These are phyloP conservation scores for Candida orba DNA, from an alignment of 805 yeast species.

Conservation along the genomic window DNA sequence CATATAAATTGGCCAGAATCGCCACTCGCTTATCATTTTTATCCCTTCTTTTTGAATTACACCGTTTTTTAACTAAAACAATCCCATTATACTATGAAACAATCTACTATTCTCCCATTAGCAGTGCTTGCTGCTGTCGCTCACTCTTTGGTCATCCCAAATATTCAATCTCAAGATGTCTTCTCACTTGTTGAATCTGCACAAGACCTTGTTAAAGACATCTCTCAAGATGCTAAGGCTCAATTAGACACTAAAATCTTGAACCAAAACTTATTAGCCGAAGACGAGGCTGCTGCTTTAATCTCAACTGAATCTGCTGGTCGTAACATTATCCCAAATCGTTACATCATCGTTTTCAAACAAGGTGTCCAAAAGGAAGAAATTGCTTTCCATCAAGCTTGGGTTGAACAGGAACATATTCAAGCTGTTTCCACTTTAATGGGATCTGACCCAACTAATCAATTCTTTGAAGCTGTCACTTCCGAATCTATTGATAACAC, in stretches of 20 bases:
- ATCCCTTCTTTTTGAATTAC: background rate
- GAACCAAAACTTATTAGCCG: constrained; percentile 9
- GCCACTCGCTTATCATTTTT: background rate
- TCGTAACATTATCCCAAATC: constrained; percentile 52
- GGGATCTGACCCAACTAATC: constrained; percentile 27
- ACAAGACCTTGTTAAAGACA: constrained; percentile 10
- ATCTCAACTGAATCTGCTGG: constrained; percentile 36
- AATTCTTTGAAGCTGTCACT: constrained; percentile 30
- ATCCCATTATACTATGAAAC: constrained; percentile 11
- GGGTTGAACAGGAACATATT: constrained; percentile 51
- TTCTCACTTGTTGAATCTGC: constrained; percentile 19
- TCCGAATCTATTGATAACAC: constrained; percentile 22
- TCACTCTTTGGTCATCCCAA: constrained; percentile 58
- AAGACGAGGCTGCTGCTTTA: constrained; percentile 36
- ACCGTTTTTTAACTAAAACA: background rate
- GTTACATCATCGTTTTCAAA: constrained; percentile 84
- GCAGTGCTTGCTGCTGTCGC: constrained; percentile 34
- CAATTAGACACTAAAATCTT: constrained; percentile 13
- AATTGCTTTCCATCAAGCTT: constrained; percentile 56
- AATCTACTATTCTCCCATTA: constrained; percentile 24
- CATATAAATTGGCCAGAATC: background rate
- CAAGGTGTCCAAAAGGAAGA: constrained; percentile 47
- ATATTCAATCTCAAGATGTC: constrained; percentile 32
- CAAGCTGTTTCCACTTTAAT: constrained; percentile 32
- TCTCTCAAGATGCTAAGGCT: constrained; percentile 14